Evolutionary conservation across 73 alveolate genomes (phyloP), one percentile per base, ranked within the genome.

Genomic region (Paramecium primaurelia): DNA sequence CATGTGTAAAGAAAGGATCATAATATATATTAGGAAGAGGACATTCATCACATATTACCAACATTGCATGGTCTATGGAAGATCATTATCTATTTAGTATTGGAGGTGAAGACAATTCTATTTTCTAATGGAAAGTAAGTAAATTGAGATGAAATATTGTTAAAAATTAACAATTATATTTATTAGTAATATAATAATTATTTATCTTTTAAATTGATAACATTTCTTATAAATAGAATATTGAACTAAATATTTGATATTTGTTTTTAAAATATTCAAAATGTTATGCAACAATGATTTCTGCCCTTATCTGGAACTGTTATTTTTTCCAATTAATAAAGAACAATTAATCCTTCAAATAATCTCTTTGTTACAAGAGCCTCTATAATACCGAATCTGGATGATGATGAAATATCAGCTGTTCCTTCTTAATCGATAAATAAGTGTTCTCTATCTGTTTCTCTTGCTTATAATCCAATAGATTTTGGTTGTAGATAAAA

Each of bases 101-200:
- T 59, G 99, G 99, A 32, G 99, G 99, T 11, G 98, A 97, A 89
- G 99, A 98, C 87, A 95, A 97, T 80, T 95, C 99, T 94, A 96
- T 97, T 18, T 96, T 98, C 95, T 93, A 97, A 83, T 97, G 99
- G 99, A 98, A 95, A 86, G 77, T 93, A 2, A 37, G 49, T 25
- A 89, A 89, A 89, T 71, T 71, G 80, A 89, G 77, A 71, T 89
- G 87, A 73, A 3, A 3, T 71, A 49, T 54, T 54, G 34, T 54
- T 54, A 54, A 18, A 12, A 54, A 54, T 54, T 54, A 54, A 4
- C 30, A 54, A 54, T 54, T 18, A 54, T 54, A 54, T 54, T 54
- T 54, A 40, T 40, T 40, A 40, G 0, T 22, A 22, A 22, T 22
- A 22, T 22, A 22, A 22, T 22, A 22, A 22, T 22, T 22, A 22